These are phyloP conservation scores for Herpetospermum pedunculosum DNA, from an alignment of 306 rosid species.

Conservation along the genomic window DNA sequence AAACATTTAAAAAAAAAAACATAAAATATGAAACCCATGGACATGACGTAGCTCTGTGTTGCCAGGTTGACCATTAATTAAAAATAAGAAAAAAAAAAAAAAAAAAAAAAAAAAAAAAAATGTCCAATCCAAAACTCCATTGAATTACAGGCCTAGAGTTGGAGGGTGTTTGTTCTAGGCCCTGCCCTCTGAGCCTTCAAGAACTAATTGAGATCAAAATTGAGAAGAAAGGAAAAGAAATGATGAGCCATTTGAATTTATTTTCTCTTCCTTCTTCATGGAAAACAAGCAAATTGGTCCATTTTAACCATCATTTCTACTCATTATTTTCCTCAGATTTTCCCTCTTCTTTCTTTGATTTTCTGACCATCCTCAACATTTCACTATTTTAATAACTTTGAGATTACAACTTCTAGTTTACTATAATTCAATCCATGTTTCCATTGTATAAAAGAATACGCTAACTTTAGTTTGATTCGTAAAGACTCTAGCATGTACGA, in stretches of 20 bases:
- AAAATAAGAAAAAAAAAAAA: background rate
- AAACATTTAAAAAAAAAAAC: background rate
- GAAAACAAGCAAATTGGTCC: slow-evolving; percentile 9
- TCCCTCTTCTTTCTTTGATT: background rate
- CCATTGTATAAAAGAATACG: no score
- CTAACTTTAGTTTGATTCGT: background rate
- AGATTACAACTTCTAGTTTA: background rate
- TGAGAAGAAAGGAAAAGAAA: slow-evolving; percentile 13
- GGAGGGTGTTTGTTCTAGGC: background rate
- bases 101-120: background rate
- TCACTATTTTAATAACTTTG: background rate
- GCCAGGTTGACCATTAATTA: slow-evolving; percentile 32
- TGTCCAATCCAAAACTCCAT: slow-evolving; percentile 50
- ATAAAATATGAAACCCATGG: slow-evolving; percentile 16
- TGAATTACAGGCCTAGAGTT: background rate
- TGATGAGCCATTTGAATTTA: slow-evolving; percentile 23
- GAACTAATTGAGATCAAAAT: background rate
- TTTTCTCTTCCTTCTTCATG: background rate
- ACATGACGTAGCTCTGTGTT: slow-evolving; percentile 16
- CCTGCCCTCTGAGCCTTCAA: background rate
- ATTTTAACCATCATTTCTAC: background rate
- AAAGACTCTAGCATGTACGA: no score
- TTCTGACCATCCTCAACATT: background rate
- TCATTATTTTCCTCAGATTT: slow-evolving; percentile 5
- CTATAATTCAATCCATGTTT: no score